phyloP scores from a whole-genome alignment of 2,329 filamentous ascomycete genomes.

The Sarocladium strictum region DNA sequence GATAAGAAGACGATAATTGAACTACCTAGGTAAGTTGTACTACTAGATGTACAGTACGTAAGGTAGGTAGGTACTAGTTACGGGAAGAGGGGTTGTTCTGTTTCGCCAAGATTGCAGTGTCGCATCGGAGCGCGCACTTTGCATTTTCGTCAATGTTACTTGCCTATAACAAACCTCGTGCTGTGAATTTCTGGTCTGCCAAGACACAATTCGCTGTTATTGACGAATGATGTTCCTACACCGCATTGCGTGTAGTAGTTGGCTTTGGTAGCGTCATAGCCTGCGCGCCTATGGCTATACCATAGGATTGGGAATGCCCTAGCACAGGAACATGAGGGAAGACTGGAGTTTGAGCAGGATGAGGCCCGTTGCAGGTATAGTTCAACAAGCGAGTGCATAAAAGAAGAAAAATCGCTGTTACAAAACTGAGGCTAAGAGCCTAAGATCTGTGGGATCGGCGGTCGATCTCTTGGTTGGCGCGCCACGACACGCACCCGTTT shows the following conservation, averaged over 20 bases:
- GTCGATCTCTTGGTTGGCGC: slow-evolving; percentile 8
- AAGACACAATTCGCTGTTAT: neutral
- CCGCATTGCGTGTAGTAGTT: neutral
- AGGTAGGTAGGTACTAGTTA: too few species aligned
- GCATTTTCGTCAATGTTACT: neutral
- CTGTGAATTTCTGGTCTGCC: neutral
- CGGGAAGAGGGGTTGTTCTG: neutral
- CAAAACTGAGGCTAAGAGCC: slow-evolving; percentile 7
- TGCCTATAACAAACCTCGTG: neutral
- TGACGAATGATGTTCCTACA: neutral
- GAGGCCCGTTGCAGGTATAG: neutral
- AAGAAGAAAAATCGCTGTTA: neutral
- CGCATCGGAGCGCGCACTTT: neutral
- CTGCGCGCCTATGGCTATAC: neutral
- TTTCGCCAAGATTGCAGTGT: slow-evolving; percentile 9
- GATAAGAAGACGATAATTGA: too few species aligned
- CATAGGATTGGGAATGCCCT: neutral
- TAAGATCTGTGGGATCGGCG: slow-evolving; percentile 9
- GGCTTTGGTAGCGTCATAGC: too few species aligned
- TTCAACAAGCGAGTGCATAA: neutral
- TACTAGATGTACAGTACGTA: too few species aligned
- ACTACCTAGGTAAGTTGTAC: too few species aligned
- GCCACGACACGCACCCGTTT: slow-evolving; percentile 1
- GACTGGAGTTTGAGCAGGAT: neutral
- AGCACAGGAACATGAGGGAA: neutral